Evolutionary conservation across 2,329 filamentous ascomycete species (phyloP), one percentile per base, ranked within the genome.

Genomic region (Microdochium paspali): DNA sequence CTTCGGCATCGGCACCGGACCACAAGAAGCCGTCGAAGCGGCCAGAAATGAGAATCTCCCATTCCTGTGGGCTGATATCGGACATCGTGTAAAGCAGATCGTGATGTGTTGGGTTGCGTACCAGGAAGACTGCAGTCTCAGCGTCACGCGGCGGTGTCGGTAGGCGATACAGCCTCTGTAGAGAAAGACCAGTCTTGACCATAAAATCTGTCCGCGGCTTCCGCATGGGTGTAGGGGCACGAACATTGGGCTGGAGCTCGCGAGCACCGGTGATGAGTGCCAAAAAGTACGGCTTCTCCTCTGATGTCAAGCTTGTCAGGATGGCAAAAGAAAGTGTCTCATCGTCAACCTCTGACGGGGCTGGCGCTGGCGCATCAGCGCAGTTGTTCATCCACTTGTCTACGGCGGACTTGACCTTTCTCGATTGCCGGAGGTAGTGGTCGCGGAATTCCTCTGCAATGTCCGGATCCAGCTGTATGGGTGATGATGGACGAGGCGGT

Each of bases 1-100:
- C 72, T 24, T 78, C 76, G n/a, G 56, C 62, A 46, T 96, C 90
- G 6, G 88, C 89, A 21, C 91, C 91, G 42, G 89, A 95, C 81
- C 91, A 95, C 20, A 96, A 74, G 67, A 97, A 97, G 3, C 91
- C 91, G 60, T 96, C 90, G 58, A 97, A 97, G 24, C 91, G 85
- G 24, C 91, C 91, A 0, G 91, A 96, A 4, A 85, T 88, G 12
- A 97, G 74, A 47, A 97, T 95, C 52, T 96, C 91, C 91, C 91
- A 97, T 65, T 97, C 91, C n/a, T 87, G 86, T 44, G 83, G 79
- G 60, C 85, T 93, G 56, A 97, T 93, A 46, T 90, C 88, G 30
- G 87, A 84, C 45, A 96, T 76, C 0, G 91, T 95, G 35, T 88
- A 83, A 3, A 97, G 79, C 26, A 95, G 81, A 58, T 93, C 85